These are phyloP conservation scores for Sugiyamaella xylanicola DNA, from an alignment of 1,139 yeast genomes.

Conservation along the genomic window DNA sequence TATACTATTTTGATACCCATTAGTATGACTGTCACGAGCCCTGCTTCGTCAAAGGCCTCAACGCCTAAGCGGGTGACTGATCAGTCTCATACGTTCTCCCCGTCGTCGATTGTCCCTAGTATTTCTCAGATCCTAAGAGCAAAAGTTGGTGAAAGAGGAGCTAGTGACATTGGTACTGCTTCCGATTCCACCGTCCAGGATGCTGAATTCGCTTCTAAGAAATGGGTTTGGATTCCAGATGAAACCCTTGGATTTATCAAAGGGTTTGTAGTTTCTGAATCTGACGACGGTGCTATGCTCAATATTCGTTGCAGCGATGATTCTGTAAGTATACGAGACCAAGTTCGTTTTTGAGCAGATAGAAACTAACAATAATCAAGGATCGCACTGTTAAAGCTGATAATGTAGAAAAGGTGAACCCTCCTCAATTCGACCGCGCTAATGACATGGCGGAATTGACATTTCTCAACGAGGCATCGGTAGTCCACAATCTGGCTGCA, in stretches of 20 bases:
- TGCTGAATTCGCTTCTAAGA: conserved; percentile 57
- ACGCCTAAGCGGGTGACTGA: conserved; percentile 15
- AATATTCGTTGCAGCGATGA: conserved; percentile 58
- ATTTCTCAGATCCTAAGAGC: conserved; percentile 21
- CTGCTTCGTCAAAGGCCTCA: conserved; percentile 5
- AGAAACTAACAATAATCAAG: conserved; percentile 27
- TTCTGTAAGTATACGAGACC: conserved; percentile 40
- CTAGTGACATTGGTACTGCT: background rate
- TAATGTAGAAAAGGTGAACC: conserved; percentile 67
- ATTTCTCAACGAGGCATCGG: conserved; percentile 91
- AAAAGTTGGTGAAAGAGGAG: conserved; percentile 2
- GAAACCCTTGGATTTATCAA: conserved; percentile 62
- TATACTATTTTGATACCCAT: background rate
- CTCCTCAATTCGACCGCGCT: conserved; percentile 88
- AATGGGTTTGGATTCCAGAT: conserved; percentile 86
- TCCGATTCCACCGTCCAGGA: conserved; percentile 35
- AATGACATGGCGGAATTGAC: conserved; percentile 96
- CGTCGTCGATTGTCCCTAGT: conserved; percentile 21
- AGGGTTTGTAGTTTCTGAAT: conserved; percentile 63
- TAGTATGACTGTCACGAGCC: conserved; percentile 4
- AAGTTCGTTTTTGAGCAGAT: background rate
- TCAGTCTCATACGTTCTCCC: conserved; percentile 15
- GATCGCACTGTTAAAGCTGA: conserved; percentile 50
- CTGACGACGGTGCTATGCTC: conserved; percentile 51
- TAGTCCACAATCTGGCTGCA: conserved; percentile 73